Evolutionary conservation across 306 rosid genomes (phyloP), one percentile per base, ranked within the genome.

Genomic region (Argentina anserina): DNA sequence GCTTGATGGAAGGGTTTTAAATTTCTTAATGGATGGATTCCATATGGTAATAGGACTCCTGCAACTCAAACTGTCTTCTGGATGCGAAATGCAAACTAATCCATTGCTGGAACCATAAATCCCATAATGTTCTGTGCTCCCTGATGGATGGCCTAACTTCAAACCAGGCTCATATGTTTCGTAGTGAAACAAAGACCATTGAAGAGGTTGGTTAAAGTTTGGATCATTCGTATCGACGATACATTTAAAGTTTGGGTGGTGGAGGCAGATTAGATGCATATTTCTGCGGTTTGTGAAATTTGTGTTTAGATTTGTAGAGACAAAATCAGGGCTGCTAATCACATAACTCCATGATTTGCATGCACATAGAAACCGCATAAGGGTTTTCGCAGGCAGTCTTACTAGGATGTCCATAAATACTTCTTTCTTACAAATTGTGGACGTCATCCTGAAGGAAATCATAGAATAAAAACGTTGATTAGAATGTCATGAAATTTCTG

Each of bases 311-410:
- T 67, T 47, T 45, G 37, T 28, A 5, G 55, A 15, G 21, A 67
- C n/a, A 43, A 67, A 43, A 45, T 45, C 45, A 2, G 55, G 34
- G 39, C 15, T 67, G 56, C n/a, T 42, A 15, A 67, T 67, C 71
- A 17, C 14, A 26, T 67, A 39, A 42, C 56, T 67, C 71, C 71
- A 67, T 67, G 39, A 26, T 45, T 66, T 42, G 55, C 71, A 67
- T 67, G 23, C 36, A 25, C 52, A 65, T 28, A 67, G 1, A 67
- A 67, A 42, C 17, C 56, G 56, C 17, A 43, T 2, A 10, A 67
- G 53, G 40, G 71, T 21, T 37, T 64, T 64, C 4, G 69, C 17
- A 9, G 69, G 69, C 39, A 64, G 47, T 37, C 69, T 64, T 21
- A 11, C 18, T 1, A 64, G 69, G 28, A 64, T 64, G 33, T 64